These are phyloP conservation scores for Leucaena leucocephala DNA, from an alignment of 306 rosid species.

Conservation along the genomic window DNA sequence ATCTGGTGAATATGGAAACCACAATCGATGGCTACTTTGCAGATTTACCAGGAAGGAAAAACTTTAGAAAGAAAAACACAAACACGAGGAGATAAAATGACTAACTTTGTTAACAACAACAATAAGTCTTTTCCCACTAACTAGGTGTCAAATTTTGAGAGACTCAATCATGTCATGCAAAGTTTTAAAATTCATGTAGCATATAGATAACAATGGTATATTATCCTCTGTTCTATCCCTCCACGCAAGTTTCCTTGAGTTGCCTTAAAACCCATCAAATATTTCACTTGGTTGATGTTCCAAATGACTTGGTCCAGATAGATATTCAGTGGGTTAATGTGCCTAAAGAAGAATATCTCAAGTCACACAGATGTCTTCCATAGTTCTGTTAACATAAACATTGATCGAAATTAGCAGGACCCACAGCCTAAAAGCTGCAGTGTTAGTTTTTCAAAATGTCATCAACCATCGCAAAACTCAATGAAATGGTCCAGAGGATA, in stretches of 20 bases:
- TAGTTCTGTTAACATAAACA: neutral
- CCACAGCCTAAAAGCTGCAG: neutral
- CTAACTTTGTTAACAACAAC: neutral
- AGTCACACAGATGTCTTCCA: neutral
- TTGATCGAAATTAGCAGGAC: neutral
- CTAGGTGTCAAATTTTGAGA: neutral
- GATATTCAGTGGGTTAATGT: neutral
- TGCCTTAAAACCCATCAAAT: neutral
- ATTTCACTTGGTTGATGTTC: neutral
- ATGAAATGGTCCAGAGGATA: neutral
- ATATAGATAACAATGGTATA: neutral
- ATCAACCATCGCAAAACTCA: neutral
- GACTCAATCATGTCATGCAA: neutral
- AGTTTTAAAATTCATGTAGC: neutral
- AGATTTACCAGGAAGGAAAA: no score
- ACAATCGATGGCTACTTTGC: neutral
- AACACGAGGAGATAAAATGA: neutral
- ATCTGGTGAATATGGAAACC: neutral
- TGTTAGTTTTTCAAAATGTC: neutral
- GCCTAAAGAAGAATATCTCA: conserved; percentile 1
- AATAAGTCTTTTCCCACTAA: no score
- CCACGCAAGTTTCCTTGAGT: neutral
- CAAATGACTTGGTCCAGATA: neutral
- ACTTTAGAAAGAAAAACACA: neutral
- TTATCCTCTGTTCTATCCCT: neutral